phyloP scores from a whole-genome alignment of 2,329 filamentous ascomycete genomes.

The Cordyceps fumosorosea region DNA sequence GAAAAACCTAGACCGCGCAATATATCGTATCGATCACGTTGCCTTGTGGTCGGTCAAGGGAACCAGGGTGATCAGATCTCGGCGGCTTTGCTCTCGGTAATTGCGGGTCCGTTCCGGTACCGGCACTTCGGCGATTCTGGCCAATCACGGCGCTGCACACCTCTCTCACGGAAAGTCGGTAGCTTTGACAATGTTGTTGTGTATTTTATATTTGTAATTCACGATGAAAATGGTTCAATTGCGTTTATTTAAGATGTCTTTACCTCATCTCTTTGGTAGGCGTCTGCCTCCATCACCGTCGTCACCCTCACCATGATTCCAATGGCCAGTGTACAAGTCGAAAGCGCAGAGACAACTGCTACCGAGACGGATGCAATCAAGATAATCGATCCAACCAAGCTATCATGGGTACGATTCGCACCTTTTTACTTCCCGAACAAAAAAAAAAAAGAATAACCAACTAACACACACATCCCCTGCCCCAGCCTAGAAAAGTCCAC shows the following conservation, averaged over 20 bases:
- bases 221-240: not conserved
- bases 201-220: not conserved
- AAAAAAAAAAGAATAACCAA: not conserved
- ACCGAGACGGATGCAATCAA: not conserved
- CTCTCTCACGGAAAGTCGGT: not conserved
- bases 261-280: not conserved
- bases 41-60: not conserved
- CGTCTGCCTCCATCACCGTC: not conserved
- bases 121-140: slow-evolving; percentile 2
- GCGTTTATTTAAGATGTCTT: not conserved
- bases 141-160: slow-evolving; percentile 12
- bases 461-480: not conserved
- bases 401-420: slow-evolving; percentile 21
- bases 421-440: not conserved
- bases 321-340: slow-evolving; percentile 11
- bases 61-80: not conserved
- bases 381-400: slow-evolving; percentile 20
- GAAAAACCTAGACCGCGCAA: not conserved
- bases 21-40: not conserved
- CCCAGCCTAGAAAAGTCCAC: slow-evolving; percentile 25
- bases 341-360: slow-evolving; percentile 12
- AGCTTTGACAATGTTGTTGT: not conserved
- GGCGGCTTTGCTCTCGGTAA: not conserved
- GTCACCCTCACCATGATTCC: not conserved
- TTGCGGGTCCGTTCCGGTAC: not conserved